Conservation (phyloP, 371 early-diverging fungal species). For the Mortierella sp. region DNA sequence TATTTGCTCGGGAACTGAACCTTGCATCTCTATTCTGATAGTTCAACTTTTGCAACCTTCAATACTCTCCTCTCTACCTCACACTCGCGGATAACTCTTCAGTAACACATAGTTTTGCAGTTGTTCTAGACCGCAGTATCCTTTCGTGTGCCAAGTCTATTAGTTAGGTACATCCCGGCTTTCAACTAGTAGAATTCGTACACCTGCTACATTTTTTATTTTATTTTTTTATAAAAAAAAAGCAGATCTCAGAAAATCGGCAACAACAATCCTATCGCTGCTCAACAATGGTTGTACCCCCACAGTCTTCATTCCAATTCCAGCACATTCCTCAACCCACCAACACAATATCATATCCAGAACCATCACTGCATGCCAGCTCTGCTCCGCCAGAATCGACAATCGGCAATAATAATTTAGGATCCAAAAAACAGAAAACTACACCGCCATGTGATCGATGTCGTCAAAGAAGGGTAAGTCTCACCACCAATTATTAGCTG, state of each 20-base stretch:
- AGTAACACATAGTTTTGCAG: neutral
- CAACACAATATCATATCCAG: conserved; percentile 10
- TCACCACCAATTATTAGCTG: neutral
- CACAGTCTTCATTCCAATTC: conserved; percentile 41
- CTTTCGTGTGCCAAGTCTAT: neutral
- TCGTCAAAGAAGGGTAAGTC: conserved; percentile 54
- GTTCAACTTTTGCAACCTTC: neutral
- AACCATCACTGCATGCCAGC: conserved; percentile 20
- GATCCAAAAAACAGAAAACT: conserved; percentile 53
- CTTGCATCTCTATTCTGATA: neutral
- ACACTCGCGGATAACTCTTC: neutral
- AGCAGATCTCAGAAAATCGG: neutral
- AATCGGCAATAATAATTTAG: neutral
- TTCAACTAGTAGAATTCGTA: neutral
- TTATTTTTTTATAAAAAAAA: neutral
- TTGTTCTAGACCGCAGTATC: neutral
- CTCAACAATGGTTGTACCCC: conserved; percentile 39
- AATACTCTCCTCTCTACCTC: too few relatives aligned
- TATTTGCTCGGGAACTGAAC: neutral
- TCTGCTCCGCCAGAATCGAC: conserved; percentile 14
- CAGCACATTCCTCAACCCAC: conserved; percentile 29
- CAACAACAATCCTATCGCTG: neutral
- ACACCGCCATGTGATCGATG: conserved; percentile 56
- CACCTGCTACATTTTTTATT: too few relatives aligned
- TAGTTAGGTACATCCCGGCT: neutral